Conservation (phyloP, 371 early-diverging fungal genomes). For the Fennellomyces sp. region DNA sequence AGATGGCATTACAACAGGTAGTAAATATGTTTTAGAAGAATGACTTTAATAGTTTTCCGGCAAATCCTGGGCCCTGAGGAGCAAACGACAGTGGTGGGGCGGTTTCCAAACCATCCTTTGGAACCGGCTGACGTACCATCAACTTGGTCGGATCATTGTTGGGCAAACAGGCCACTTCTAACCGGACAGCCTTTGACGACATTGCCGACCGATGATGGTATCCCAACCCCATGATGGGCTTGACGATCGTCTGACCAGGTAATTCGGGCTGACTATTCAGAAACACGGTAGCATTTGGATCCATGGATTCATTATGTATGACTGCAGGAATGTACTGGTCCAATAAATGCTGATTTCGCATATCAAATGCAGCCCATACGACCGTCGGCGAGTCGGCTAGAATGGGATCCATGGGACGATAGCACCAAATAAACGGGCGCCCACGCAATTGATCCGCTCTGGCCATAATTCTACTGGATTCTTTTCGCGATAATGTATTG, state of each 20-base stretch:
- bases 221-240: constrained; percentile 7
- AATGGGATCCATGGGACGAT: constrained; percentile 10
- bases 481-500: constrained; percentile 7
- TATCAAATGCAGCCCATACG: constrained; percentile 23
- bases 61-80: background rate
- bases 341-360: constrained; percentile 13
- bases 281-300: background rate
- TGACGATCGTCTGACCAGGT: constrained; percentile 11
- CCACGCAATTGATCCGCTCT: constrained; percentile 10
- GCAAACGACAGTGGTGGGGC: background rate
- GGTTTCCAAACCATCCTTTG: background rate
- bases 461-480: background rate
- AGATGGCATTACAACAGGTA: too few relatives aligned
- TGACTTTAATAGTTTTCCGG: background rate
- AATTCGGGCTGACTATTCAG: constrained; percentile 12
- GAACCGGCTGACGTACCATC: constrained; percentile 2
- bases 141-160: constrained; percentile 6
- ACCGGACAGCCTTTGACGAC: background rate
- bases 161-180: constrained; percentile 10
- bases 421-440: constrained; percentile 23
- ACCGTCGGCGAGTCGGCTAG: background rate
- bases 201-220: constrained; percentile 4
- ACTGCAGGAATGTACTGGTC: constrained; percentile 12
- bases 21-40: background rate
- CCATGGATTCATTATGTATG: background rate